Evolutionary conservation across 768 basidiomycete genomes (phyloP).

Genomic region (Pleurotus tuber-regium): DNA sequence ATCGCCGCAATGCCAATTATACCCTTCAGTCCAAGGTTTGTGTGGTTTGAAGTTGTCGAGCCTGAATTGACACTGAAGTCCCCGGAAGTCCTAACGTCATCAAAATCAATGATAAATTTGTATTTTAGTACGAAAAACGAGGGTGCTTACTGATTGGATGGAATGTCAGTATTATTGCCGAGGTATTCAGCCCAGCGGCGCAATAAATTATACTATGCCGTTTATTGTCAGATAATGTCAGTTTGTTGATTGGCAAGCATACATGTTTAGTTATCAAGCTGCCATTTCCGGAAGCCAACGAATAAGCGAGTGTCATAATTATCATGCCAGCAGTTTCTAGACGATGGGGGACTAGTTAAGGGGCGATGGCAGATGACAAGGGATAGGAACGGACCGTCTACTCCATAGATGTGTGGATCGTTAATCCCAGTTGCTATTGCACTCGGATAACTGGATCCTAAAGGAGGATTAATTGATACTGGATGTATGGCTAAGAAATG

Average conservation of each 20-base stretch:
- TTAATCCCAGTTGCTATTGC: background rate
- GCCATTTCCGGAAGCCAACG: background rate
- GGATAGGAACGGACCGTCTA: constrained; percentile 3
- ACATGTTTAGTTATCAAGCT: constrained; percentile 2
- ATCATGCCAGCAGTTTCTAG: constrained; percentile 4
- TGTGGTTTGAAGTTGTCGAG: constrained; percentile 3
- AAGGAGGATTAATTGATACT: too few relatives aligned
- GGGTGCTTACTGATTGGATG: background rate
- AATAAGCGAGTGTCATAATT: constrained; percentile 6
- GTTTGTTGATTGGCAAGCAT: background rate
- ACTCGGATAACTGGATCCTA: constrained; percentile 4
- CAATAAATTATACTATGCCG: background rate
- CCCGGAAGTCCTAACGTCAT: background rate
- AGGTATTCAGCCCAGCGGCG: background rate
- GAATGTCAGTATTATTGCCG: background rate
- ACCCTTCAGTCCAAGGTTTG: constrained; percentile 18
- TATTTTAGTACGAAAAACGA: too few relatives aligned
- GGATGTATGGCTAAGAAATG: too few relatives aligned
- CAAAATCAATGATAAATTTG: too few relatives aligned
- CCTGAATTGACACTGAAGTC: background rate
- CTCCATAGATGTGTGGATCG: background rate
- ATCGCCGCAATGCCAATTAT: constrained; percentile 17
- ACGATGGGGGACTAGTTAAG: background rate
- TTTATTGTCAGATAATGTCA: background rate
- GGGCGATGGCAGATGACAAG: too few relatives aligned